Base-by-base conservation (phyloP, 495 filamentous ascomycete species). In the Hyphodiscus hymeniophilus region DNA sequence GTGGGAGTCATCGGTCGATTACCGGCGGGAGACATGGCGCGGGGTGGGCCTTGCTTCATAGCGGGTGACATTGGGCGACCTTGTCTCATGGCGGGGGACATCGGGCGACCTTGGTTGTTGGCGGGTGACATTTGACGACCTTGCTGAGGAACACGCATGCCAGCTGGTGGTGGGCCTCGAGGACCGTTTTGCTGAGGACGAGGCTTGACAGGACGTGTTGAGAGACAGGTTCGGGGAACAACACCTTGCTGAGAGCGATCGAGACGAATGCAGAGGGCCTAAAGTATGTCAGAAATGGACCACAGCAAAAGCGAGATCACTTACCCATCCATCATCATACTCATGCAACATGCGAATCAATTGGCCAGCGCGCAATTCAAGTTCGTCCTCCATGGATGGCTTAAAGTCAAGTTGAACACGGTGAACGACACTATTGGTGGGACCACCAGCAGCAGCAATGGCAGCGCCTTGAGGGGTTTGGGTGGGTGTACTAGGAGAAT, bases 291-390 rank as follows among this genome's bases (percentile, higher is more conserved):
- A 76, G 72, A 2, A n/a, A 57, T 47, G 31, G 12, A 31, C 40
- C 11, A 7, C 20, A 47, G 48, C 7, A 42, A 22, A 31, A 26
- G 26, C 7, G 18, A 51, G 30, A 16, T 47, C 3, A 73, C 82
- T 74, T 80, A 89, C 86, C 92, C 92, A 99, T 61, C 92, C 92
- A 71, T 99, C 92, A 62, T 99, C 94, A 63, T 97, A 99, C 64
- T 95, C 91, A 55, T 97, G 89, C 30, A 97, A 64, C 51, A 99
- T 70, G 45, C 91, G 75, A 23, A 97, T 85, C 3, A 99, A 73
- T 45, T 88, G 78, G 53, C 92, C 92, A 38, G 81, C 73, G 34
- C 67, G 73, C 10, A 99, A 77, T 35, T 73, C 84, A 55, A 99
- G 66, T 63, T 99, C 92, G 57, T 99, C 92, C 2, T 85, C 84